Conservation (phyloP, 2,329 filamentous ascomycete genomes). For the Pseudocercospora eumusae region DNA sequence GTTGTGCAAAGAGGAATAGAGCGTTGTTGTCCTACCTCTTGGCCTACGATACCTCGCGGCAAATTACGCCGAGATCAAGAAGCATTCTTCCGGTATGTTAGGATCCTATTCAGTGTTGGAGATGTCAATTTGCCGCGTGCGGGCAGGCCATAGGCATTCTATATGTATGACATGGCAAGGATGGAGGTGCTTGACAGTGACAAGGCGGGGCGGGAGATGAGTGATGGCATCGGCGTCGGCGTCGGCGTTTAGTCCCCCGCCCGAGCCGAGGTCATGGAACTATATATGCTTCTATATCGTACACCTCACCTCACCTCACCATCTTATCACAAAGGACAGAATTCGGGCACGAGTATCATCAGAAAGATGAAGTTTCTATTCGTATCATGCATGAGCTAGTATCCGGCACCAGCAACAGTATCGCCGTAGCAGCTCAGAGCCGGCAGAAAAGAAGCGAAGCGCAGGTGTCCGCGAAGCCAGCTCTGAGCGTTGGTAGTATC, state of each 20-base stretch:
- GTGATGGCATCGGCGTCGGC: too few relatives aligned
- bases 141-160: not conserved
- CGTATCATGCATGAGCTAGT: not conserved
- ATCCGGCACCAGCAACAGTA: not conserved
- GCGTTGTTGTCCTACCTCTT: not conserved
- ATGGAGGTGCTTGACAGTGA: not conserved
- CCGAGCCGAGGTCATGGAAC: too few relatives aligned
- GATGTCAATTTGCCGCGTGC: not conserved
- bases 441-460: not conserved
- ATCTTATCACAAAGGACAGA: too few relatives aligned
- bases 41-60: not conserved
- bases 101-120: not conserved
- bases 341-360: too few relatives aligned
- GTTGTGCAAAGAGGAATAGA: not conserved
- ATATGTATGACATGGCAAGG: not conserved
- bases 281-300: too few relatives aligned
- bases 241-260: too few relatives aligned
- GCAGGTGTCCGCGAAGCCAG: slow-evolving; percentile 2
- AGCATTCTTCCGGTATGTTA: not conserved
- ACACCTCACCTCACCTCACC: too few relatives aligned
- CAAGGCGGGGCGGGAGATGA: too few relatives aligned
- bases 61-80: not conserved
- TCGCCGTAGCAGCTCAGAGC: not conserved
- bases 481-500: not conserved
- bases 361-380: not conserved